A percentile compares a stretch with the other conserved stretches of the same genome.
Evolutionary conservation across 768 basidiomycete genomes (phyloP).

Genomic region (Rhizopogon rudus): DNA sequence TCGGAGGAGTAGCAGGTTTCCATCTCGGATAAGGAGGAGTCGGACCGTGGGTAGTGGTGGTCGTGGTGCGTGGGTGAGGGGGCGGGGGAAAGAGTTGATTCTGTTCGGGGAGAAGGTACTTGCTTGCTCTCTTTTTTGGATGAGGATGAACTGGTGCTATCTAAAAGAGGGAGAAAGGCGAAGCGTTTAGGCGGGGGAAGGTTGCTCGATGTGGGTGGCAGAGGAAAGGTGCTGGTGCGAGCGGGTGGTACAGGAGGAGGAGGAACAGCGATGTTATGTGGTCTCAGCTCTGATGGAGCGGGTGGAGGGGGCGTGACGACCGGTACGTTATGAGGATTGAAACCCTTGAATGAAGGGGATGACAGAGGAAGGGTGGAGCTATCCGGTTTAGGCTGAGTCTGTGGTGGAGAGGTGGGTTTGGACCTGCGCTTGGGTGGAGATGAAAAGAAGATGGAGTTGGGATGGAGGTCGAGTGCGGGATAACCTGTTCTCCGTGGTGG

Average conservation of each 20-base stretch:
- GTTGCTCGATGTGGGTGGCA: not conserved
- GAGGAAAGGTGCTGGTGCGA: not conserved
- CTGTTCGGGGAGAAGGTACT: not conserved
- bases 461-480: not conserved
- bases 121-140: not conserved
- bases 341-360: not conserved
- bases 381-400: not conserved
- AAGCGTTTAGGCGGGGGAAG: conserved; percentile 11
- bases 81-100: not conserved
- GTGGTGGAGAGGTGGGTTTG: not conserved
- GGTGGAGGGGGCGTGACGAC: not conserved
- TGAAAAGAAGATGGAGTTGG: not conserved
- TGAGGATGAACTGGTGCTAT: conserved; percentile 4
- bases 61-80: not conserved
- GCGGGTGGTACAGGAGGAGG: conserved; percentile 5
- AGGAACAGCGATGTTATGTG: conserved; percentile 9
- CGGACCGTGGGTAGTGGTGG: not conserved
- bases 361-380: not conserved
- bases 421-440: not conserved
- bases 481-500: not conserved
- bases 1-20: not conserved
- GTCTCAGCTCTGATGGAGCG: not conserved
- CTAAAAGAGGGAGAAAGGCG: conserved; percentile 5
- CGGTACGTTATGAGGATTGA: not conserved
- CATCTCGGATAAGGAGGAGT: not conserved